Conservation (phyloP, 2,329 filamentous ascomycete species). For the Colletotrichum sp. region DNA sequence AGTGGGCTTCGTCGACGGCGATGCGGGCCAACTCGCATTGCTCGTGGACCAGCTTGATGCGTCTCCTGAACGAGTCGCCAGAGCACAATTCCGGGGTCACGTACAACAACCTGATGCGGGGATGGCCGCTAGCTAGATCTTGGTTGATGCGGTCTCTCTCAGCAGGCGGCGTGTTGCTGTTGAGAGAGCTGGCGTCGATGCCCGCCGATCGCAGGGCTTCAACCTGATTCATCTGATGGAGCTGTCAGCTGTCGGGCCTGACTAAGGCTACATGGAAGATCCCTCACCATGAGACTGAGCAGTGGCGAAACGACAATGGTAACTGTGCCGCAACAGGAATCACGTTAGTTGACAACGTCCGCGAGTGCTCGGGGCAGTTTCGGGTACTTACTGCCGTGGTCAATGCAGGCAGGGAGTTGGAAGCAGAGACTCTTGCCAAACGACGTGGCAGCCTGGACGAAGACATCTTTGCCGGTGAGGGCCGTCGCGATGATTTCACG, state of each 20-base stretch:
- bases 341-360: slow-evolving; percentile 25
- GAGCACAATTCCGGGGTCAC: slow-evolving; percentile 92
- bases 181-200: slow-evolving; percentile 84
- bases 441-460: slow-evolving; percentile 87
- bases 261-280: neutral
- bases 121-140: slow-evolving; percentile 88
- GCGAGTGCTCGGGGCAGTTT: neutral
- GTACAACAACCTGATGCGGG: slow-evolving; percentile 82
- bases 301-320: slow-evolving; percentile 91
- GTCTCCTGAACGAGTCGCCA: slow-evolving; percentile 76
- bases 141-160: slow-evolving; percentile 74
- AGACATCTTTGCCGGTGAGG: slow-evolving; percentile 86
- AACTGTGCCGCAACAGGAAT: slow-evolving; percentile 52
- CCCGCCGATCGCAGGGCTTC: slow-evolving; percentile 75
- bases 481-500: slow-evolving; percentile 86
- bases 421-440: slow-evolving; percentile 96
- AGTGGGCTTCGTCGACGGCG: slow-evolving; percentile 94
- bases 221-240: slow-evolving; percentile 83
- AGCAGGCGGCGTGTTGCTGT: slow-evolving; percentile 74
- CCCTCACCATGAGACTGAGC: slow-evolving; percentile 81
- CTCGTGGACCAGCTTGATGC: slow-evolving; percentile 74
- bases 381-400: slow-evolving; percentile 74
- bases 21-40: slow-evolving; percentile 88
- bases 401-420: slow-evolving; percentile 87
- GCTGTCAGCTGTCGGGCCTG: slow-evolving; percentile 3